These are phyloP conservation scores for Chenopodium suecicum DNA, from an alignment of 148 eudicot genomes.

Conservation along the genomic window DNA sequence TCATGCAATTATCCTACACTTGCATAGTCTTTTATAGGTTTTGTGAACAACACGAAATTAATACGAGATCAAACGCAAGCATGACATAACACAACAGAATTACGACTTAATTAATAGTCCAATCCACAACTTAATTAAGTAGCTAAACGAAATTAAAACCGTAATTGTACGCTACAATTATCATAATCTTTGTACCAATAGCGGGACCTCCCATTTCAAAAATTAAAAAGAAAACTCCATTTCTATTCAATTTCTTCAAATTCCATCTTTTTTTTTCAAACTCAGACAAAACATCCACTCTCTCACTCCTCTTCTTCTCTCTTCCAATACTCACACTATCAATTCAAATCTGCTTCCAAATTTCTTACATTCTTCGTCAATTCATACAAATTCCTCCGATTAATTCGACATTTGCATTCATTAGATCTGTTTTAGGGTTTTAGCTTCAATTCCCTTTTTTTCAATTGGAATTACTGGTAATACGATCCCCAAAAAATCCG, in stretches of 20 bases:
- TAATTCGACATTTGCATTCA: not conserved
- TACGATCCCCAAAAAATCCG: not conserved
- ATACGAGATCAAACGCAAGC: too few relatives aligned
- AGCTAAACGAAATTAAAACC: too few relatives aligned
- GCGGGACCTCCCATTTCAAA: conserved; percentile 34
- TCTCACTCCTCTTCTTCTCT: not conserved
- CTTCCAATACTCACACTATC: not conserved
- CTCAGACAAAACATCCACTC: conserved; percentile 14
- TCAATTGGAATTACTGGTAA: not conserved
- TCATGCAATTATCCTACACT: too few relatives aligned
- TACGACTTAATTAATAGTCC: too few relatives aligned
- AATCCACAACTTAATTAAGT: too few relatives aligned
- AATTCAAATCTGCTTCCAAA: not conserved
- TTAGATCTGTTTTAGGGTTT: conserved; percentile 29
- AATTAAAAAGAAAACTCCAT: not conserved
- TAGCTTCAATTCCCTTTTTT: not conserved
- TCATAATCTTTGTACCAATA: not conserved
- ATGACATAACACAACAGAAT: too few relatives aligned
- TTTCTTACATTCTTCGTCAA: not conserved
- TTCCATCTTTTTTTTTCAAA: not conserved
- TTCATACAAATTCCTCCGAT: not conserved
- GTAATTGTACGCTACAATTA: too few relatives aligned
- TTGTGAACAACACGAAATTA: too few relatives aligned
- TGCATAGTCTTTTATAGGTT: too few relatives aligned
- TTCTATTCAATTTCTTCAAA: not conserved